phyloP scores from a whole-genome alignment of 2,329 filamentous ascomycete species.

The Aspergillus carbonarius region DNA sequence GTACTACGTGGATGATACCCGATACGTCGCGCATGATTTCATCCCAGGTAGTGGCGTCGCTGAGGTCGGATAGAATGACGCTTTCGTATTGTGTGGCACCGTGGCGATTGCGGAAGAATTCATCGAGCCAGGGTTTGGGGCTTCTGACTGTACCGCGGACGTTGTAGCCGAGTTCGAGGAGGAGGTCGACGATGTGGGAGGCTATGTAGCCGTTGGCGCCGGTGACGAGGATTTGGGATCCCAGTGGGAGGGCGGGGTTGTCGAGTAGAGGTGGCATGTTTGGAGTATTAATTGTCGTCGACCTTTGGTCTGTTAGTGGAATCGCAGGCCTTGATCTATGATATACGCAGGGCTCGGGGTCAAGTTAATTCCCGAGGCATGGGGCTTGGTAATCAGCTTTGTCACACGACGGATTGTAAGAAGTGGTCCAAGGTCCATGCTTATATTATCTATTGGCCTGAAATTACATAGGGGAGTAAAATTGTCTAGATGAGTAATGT shows the following conservation, averaged over 20 bases:
- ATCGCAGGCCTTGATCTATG: too few relatives aligned
- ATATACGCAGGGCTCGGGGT: too few relatives aligned
- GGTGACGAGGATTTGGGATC: conserved; percentile 42
- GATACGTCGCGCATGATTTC: background rate
- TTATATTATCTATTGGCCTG: too few relatives aligned
- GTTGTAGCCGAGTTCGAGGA: conserved; percentile 42
- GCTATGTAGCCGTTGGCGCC: conserved; percentile 48
- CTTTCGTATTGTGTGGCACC: background rate
- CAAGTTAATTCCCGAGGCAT: too few relatives aligned
- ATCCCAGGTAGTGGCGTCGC: background rate
- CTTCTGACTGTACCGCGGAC: conserved; percentile 47
- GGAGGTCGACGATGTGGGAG: conserved; percentile 39
- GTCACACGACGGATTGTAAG: too few relatives aligned
- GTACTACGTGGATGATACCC: background rate
- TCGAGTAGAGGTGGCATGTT: too few relatives aligned
- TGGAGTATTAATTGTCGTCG: too few relatives aligned
- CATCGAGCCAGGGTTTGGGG: conserved; percentile 34
- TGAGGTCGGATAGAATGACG: background rate
- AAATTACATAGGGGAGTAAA: too few relatives aligned
- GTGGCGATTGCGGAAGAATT: conserved; percentile 24
- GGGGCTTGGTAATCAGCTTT: too few relatives aligned
- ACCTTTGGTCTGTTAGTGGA: too few relatives aligned
- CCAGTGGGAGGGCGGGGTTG: conserved; percentile 11
- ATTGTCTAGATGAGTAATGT: too few relatives aligned
- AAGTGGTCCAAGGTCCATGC: too few relatives aligned